A percentile compares a stretch with the other conserved stretches of the same genome.
Conservation (phyloP, 768 basidiomycete species). For the Phanerochaete carnosa region DNA sequence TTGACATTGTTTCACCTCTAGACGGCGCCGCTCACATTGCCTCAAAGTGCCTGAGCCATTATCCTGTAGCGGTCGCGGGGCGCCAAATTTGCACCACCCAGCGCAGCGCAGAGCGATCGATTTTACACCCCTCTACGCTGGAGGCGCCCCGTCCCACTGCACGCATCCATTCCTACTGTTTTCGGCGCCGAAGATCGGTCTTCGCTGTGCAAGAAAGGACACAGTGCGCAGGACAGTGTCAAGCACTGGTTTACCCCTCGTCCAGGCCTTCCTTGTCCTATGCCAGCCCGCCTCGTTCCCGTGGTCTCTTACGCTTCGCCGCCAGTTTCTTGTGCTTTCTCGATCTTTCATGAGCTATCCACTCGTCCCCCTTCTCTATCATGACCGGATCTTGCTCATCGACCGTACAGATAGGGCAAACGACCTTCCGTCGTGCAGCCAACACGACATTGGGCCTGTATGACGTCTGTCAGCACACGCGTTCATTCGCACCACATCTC, state of each 20-base stretch:
- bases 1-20: not conserved
- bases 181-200: not conserved
- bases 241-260: not conserved
- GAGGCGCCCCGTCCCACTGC: not conserved
- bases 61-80: not conserved
- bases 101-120: not conserved
- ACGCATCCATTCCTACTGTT: not conserved
- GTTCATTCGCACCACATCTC: not conserved
- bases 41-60: not conserved
- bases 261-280: not conserved
- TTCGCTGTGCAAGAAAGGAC: not conserved
- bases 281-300: not conserved
- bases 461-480: slow-evolving; percentile 7
- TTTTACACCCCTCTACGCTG: not conserved
- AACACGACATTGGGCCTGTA: slow-evolving; percentile 57
- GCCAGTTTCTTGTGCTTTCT: slow-evolving; percentile 41
- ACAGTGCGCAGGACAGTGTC: not conserved
- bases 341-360: slow-evolving; percentile 56
- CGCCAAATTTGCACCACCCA: no score
- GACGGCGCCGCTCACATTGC: not conserved
- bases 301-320: not conserved
- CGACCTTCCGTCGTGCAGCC: slow-evolving; percentile 49
- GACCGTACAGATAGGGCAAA: slow-evolving; percentile 62
- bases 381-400: slow-evolving; percentile 55
- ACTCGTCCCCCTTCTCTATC: slow-evolving; percentile 53